Evolutionary conservation across 768 basidiomycete species (phyloP).

Genomic region (Clitopilus passeckerianus): DNA sequence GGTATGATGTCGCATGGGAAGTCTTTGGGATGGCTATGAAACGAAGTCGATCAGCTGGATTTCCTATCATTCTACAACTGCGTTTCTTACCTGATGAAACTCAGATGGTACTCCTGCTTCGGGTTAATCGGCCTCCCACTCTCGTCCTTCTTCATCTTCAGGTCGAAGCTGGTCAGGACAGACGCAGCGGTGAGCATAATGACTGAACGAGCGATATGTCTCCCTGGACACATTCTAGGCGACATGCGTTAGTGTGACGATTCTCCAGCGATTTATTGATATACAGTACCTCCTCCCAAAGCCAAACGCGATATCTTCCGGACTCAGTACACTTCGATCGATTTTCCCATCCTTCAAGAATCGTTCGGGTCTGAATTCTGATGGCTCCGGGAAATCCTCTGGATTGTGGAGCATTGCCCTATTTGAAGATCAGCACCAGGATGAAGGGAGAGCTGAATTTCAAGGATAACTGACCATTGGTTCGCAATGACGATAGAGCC

Average conservation of each 20-base stretch:
- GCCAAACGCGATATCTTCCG: background rate
- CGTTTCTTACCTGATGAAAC: background rate
- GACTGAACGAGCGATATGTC: background rate
- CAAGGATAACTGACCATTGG: background rate
- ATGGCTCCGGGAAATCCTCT: background rate
- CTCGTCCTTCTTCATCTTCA: background rate
- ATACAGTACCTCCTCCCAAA: background rate
- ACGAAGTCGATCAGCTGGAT: background rate
- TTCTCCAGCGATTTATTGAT: no score
- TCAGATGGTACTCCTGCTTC: background rate
- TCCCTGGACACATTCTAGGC: background rate
- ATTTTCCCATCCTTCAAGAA: background rate
- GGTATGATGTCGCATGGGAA: background rate
- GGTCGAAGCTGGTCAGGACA: background rate
- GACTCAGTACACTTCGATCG: background rate
- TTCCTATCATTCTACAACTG: background rate
- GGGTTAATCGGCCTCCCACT: background rate
- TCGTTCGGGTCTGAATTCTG: background rate
- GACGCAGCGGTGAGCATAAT: background rate
- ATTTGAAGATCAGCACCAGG: background rate
- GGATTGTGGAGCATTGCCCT: background rate
- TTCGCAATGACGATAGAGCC: conserved; percentile 2
- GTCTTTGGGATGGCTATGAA: background rate
- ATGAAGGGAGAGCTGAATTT: background rate
- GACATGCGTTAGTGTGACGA: background rate